Percentiles rank a stretch among this genome's conserved stretches.
Conservation (phyloP, 2,329 filamentous ascomycete species). For the Alternaria alternata region DNA sequence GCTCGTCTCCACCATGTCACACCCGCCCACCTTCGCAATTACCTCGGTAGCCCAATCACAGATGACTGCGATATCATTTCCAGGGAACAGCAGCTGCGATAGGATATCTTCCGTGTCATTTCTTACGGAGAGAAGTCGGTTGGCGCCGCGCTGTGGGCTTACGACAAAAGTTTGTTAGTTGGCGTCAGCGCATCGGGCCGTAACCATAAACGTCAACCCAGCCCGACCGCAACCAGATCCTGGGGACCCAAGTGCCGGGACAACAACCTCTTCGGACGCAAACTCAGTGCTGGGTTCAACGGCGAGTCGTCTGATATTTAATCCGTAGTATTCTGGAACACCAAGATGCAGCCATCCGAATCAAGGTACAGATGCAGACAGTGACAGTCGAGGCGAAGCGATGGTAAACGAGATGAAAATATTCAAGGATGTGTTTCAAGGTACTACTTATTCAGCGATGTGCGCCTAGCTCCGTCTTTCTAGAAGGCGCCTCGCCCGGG, state of each 20-base stretch:
- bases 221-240: conserved; percentile 6
- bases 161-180: conserved; percentile 6
- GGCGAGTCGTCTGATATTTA: conserved; percentile 1
- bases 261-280: background rate
- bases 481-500: conserved; percentile 37
- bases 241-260: background rate
- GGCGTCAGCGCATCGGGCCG: conserved; percentile 16
- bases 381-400: background rate
- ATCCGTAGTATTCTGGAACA: background rate
- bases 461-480: background rate
- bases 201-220: conserved; percentile 8
- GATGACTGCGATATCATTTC: background rate
- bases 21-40: background rate
- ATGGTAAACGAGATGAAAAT: background rate
- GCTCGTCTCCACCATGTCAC: background rate
- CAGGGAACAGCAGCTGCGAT: conserved; percentile 1
- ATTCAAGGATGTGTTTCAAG: background rate
- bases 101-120: conserved; percentile 2
- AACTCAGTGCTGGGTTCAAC: conserved; percentile 3
- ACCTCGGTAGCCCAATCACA: conserved; percentile 2
- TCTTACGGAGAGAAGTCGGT: background rate
- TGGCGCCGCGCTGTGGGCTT: conserved; percentile 4
- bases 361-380: background rate
- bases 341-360: background rate
- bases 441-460: background rate